A percentile compares a stretch with the other conserved stretches of the same genome.
These are phyloP conservation scores for Nitzschia putrida DNA, from an alignment of 108 stramenopile species.

Conservation along the genomic window DNA sequence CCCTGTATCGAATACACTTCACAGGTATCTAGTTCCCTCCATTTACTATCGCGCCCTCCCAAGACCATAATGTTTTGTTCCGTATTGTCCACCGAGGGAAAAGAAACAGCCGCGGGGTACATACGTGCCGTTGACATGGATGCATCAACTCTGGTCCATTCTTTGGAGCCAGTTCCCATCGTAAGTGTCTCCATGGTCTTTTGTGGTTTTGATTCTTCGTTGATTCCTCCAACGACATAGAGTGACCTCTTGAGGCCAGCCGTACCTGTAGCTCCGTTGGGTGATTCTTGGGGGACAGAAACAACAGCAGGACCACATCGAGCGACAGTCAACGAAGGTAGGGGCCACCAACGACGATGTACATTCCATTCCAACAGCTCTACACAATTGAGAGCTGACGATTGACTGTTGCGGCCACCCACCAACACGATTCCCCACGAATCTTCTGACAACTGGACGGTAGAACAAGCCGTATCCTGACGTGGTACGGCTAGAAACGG, in stretches of 20 bases:
- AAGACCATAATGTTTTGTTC: slow-evolving; percentile 4
- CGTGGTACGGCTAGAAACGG: slow-evolving; percentile 5
- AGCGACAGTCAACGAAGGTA: background rate
- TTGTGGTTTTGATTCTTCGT: background rate
- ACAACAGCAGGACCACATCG: slow-evolving; percentile 9
- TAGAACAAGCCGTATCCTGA: background rate
- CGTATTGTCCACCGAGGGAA: background rate
- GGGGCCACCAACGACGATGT: slow-evolving; percentile 10
- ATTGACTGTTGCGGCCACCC: slow-evolving; percentile 8
- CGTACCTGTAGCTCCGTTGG: background rate
- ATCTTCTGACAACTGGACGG: background rate
- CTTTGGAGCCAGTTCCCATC: background rate
- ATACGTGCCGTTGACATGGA: slow-evolving; percentile 4
- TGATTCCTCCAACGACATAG: slow-evolving; percentile 13
- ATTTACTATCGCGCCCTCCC: slow-evolving; percentile 15
- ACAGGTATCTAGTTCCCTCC: slow-evolving; percentile 13
- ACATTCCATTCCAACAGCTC: slow-evolving; percentile 20
- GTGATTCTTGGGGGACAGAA: background rate
- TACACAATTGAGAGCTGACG: background rate
- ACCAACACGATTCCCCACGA: background rate
- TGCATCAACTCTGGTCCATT: background rate
- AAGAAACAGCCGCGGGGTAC: slow-evolving; percentile 14
- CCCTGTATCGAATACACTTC: background rate
- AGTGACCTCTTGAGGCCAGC: background rate
- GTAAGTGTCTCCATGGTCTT: slow-evolving; percentile 8